Conservation (phyloP, 805 yeast genomes). For the Myxozyma mucilagina region DNA sequence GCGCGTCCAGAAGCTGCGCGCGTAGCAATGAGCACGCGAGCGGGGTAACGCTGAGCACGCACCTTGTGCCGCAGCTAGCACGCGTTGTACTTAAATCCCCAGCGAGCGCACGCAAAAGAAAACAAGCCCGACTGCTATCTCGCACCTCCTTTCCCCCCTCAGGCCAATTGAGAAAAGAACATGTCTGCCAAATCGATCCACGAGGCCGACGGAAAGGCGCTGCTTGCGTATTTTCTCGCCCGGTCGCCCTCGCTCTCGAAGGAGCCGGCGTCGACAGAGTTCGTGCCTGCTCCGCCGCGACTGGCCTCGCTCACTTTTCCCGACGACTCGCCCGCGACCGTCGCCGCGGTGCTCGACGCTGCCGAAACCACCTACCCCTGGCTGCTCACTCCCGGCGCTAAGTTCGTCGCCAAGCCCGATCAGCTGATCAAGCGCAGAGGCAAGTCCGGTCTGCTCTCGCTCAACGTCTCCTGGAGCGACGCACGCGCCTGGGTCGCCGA, state of each 20-base stretch:
- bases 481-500: slow-evolving; percentile 48
- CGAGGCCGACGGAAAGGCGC: slow-evolving; percentile 51
- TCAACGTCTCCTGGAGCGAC: slow-evolving; percentile 48
- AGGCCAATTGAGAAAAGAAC: not conserved
- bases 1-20: slow-evolving; percentile 1
- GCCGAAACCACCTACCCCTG: slow-evolving; percentile 46
- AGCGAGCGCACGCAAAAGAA: not conserved
- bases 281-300: slow-evolving; percentile 31
- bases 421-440: slow-evolving; percentile 51
- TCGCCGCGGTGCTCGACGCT: slow-evolving; percentile 40
- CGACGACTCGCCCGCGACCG: slow-evolving; percentile 23
- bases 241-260: slow-evolving; percentile 44
- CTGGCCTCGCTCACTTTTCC: slow-evolving; percentile 41
- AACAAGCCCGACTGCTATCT: not conserved
- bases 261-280: slow-evolving; percentile 30
- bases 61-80: not conserved
- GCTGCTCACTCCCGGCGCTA: slow-evolving; percentile 42
- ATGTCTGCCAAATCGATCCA: slow-evolving; percentile 50
- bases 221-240: slow-evolving; percentile 46
- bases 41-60: slow-evolving; percentile 7
- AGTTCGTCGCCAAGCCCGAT: slow-evolving; percentile 50
- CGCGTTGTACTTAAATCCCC: slow-evolving; percentile 3
- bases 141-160: not conserved
- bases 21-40: slow-evolving; percentile 3
- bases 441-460: slow-evolving; percentile 47